Evolutionary conservation across 176 grass and related monocot species (phyloP).

Genomic region (Oryza glumipatula): DNA sequence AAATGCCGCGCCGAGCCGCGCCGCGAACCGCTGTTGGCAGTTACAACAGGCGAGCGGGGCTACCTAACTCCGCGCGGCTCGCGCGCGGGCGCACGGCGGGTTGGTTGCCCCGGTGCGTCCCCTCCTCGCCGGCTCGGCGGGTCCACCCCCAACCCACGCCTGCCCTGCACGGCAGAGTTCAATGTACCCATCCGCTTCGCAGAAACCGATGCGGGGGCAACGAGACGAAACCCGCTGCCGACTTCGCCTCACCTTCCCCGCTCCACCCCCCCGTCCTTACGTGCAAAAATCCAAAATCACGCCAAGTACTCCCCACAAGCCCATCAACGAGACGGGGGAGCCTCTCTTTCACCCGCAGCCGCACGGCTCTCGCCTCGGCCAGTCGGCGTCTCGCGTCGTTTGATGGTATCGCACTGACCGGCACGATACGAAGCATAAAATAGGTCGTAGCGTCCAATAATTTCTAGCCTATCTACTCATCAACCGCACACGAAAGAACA

Average conservation of each 20-base stretch:
- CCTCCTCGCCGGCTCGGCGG: not conserved
- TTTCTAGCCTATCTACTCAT: not conserved
- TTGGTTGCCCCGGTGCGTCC: not conserved
- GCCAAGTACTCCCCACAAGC: not conserved
- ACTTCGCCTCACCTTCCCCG: slow-evolving; percentile 36
- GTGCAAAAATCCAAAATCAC: slow-evolving; percentile 16
- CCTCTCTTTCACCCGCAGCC: not conserved
- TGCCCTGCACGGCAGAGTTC: not conserved
- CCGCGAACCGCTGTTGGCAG: not conserved
- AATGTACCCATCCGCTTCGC: slow-evolving; percentile 35
- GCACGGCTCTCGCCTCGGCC: not conserved
- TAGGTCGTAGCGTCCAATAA: not conserved
- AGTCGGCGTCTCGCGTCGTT: not conserved
- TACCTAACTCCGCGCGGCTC: not conserved
- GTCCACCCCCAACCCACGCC: not conserved
- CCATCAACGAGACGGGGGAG: not conserved
- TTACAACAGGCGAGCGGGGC: not conserved
- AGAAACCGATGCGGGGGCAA: not conserved
- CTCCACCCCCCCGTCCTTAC: not conserved
- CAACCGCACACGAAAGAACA: not conserved
- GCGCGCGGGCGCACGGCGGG: too few species aligned
- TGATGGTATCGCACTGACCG: not conserved
- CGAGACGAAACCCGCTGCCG: not conserved
- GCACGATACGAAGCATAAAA: not conserved
- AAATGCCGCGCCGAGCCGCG: slow-evolving; percentile 33